These are phyloP conservation scores for Fusarium sp. DNA, from an alignment of 2,329 filamentous ascomycete genomes.

Conservation along the genomic window DNA sequence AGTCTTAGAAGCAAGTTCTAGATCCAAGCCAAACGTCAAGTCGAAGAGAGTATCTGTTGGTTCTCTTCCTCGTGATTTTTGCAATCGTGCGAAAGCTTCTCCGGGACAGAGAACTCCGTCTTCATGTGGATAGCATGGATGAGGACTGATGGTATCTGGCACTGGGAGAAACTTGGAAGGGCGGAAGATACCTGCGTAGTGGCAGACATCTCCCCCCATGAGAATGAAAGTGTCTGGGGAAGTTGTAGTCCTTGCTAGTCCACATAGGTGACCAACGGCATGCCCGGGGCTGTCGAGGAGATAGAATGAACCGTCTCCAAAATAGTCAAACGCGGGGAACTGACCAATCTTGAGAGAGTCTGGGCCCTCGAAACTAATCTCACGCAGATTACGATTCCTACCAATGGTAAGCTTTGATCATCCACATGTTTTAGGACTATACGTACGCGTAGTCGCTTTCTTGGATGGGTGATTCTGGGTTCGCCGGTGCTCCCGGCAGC, in stretches of 20 bases:
- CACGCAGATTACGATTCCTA: constrained; percentile 37
- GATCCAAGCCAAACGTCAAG: constrained; percentile 33
- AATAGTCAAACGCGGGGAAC: constrained; percentile 54
- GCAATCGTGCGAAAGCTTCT: constrained; percentile 24
- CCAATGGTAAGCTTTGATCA: background rate
- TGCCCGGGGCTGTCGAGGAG: constrained; percentile 55
- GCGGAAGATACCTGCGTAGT: constrained; percentile 52
- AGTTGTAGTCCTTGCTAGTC: constrained; percentile 51
- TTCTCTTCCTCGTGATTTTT: constrained; percentile 32
- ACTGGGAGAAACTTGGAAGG: constrained; percentile 50
- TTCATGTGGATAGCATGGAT: constrained; percentile 24
- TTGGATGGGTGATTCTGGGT: constrained; percentile 47
- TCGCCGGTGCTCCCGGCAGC: constrained; percentile 58
- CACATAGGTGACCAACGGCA: constrained; percentile 54
- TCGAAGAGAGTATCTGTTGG: constrained; percentile 30
- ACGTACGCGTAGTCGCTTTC: constrained; percentile 50
- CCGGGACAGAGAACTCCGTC: constrained; percentile 23
- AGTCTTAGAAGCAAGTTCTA: constrained; percentile 25
- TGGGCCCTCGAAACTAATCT: constrained; percentile 41
- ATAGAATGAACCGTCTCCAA: constrained; percentile 55
- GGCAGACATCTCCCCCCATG: constrained; percentile 56
- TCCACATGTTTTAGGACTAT: fast-evolving
- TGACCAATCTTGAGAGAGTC: constrained; percentile 47
- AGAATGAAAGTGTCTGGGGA: constrained; percentile 52
- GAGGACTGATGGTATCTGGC: constrained; percentile 43